Percentiles rank a stretch among this genome's conserved stretches.
Evolutionary conservation across 352 stramenopile genomes (phyloP).

Genomic region (Aphanomyces cochlioides): DNA sequence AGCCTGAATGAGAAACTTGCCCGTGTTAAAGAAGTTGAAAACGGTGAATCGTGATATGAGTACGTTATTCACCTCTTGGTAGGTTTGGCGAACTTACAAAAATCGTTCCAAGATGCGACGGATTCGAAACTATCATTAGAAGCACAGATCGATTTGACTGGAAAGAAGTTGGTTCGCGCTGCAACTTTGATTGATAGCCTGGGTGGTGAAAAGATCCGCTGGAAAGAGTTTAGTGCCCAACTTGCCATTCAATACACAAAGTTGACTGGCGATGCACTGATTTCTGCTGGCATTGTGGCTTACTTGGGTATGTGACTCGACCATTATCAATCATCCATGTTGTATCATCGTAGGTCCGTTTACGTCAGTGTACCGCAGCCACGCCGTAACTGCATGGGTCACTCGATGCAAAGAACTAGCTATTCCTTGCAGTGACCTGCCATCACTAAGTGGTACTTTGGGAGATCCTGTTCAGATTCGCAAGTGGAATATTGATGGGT

Average conservation of each 20-base stretch:
- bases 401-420: slow-evolving; percentile 62
- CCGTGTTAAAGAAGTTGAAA: slow-evolving; percentile 88
- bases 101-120: slow-evolving; percentile 83
- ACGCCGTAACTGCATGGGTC: slow-evolving; percentile 79
- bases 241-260: slow-evolving; percentile 82
- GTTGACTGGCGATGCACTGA: slow-evolving; percentile 89
- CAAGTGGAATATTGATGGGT: slow-evolving; percentile 93
- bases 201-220: slow-evolving; percentile 89
- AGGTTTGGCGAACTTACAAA: slow-evolving; percentile 71
- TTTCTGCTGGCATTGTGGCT: slow-evolving; percentile 88
- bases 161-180: slow-evolving; percentile 90
- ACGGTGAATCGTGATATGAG: slow-evolving; percentile 39
- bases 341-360: slow-evolving; percentile 54
- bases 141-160: slow-evolving; percentile 88
- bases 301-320: slow-evolving; percentile 64
- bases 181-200: slow-evolving; percentile 92
- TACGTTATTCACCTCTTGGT: background rate
- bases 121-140: slow-evolving; percentile 91
- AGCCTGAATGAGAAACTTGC: slow-evolving; percentile 89
- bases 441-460: slow-evolving; percentile 82
- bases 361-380: slow-evolving; percentile 81
- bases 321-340: background rate
- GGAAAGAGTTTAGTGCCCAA: slow-evolving; percentile 84
- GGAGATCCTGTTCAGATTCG: slow-evolving; percentile 89
- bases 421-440: slow-evolving; percentile 82